These are phyloP conservation scores for Mycena polygramma DNA, from an alignment of 768 basidiomycete species.

Conservation along the genomic window DNA sequence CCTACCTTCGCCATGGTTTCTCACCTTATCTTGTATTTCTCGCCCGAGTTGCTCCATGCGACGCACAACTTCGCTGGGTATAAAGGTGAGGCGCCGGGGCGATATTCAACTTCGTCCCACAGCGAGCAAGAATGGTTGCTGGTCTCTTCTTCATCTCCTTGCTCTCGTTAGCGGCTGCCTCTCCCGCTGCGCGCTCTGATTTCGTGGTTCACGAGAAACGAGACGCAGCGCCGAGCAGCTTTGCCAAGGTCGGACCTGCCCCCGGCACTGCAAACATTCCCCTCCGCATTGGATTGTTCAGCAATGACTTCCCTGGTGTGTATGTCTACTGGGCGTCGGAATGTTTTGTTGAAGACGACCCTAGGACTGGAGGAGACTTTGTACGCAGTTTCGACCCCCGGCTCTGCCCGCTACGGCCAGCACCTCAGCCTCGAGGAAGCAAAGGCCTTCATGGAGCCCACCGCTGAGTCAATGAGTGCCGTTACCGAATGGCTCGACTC, in stretches of 20 bases:
- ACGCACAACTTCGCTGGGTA: constrained; percentile 12
- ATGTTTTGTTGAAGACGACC: not conserved
- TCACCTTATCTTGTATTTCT: constrained; percentile 30
- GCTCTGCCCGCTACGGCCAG: constrained; percentile 48
- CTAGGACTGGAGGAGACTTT: constrained; percentile 50
- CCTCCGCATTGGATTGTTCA: constrained; percentile 50
- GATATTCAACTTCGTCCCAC: constrained; percentile 3
- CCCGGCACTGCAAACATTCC: constrained; percentile 32
- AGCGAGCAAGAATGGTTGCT: constrained; percentile 34
- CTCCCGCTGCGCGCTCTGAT: constrained; percentile 32
- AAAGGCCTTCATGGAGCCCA: constrained; percentile 56
- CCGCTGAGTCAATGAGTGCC: constrained; percentile 49
- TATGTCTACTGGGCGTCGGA: not conserved
- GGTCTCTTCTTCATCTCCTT: constrained; percentile 35
- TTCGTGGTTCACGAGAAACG: constrained; percentile 47
- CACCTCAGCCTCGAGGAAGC: constrained; percentile 60
- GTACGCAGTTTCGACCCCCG: constrained; percentile 50
- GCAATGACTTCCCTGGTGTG: constrained; percentile 45
- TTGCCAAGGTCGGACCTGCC: constrained; percentile 35
- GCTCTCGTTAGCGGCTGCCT: constrained; percentile 27
- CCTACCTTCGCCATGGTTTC: constrained; percentile 22
- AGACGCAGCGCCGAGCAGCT: constrained; percentile 36
- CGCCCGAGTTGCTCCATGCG: constrained; percentile 16
- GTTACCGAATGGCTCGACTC: constrained; percentile 55
- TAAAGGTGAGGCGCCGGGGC: constrained; percentile 9